Evolutionary conservation across 1,139 yeast genomes (phyloP), one percentile per base, ranked within the genome.

Genomic region (Lodderomyces theae): DNA sequence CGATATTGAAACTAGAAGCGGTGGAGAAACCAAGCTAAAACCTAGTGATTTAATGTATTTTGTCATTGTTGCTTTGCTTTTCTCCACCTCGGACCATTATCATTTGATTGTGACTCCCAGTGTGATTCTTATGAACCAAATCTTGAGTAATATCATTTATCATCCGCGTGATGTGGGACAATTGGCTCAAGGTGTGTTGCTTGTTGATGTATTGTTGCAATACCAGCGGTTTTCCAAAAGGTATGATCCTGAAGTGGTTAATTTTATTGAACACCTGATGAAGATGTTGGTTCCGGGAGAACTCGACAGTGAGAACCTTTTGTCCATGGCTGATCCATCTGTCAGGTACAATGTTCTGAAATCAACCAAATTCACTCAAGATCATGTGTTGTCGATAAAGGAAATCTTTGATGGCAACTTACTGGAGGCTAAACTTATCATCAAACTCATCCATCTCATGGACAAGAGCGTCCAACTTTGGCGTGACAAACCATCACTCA

Each of bases 71-170:
- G 97, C 97, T 8, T 68, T 74, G 42, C 58, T 90, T 9, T 94
- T 86, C 56, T 89, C 98, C 1, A 87, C 97, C 1, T 92, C 98
- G 0, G 99, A 94, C 69, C 94, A 89, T 57, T 92, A 87, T 61
- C 97, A 94, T 69, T 72, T 88, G 48, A 84, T 92, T 13, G 90
- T 83, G 4, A 89, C 97, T 0, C 96, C 97, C 2, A 76, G 94
- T 2, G 67, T 80, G 29, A 75, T 92, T 31, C 61, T 88, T 34
- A 79, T 89, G 69, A 78, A 83, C 41, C 92, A 88, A 60, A 70
- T 79, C 18, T 64, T 90, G 40, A 51, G 63, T n/a, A 50, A 53
- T 21, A 49, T 61, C 16, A 49, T 55, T 23, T 57, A 60, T 35
- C 49, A 53, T 19, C 79, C 83, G 31, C 66, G 73, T 28, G 19